Percentiles rank a stretch among this genome's conserved stretches.
Evolutionary conservation across 257 asterid species (phyloP).

Genomic region (Solanum appendiculatum): DNA sequence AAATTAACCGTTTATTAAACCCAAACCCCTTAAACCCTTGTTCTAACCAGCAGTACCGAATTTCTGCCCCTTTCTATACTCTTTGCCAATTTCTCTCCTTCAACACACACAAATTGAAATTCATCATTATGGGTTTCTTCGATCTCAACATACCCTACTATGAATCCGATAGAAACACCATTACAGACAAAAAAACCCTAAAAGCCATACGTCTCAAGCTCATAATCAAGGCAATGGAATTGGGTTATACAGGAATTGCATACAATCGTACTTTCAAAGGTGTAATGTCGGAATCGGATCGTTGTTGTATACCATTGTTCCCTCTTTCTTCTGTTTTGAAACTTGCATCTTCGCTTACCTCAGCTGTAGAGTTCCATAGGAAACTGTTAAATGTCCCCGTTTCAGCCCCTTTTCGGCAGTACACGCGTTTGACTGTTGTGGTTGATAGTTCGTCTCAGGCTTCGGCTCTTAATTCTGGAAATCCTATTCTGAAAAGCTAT

Average conservation of each 20-base stretch:
- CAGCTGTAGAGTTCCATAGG: slow-evolving; percentile 56
- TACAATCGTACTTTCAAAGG: slow-evolving; percentile 78
- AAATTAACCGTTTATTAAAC: neutral
- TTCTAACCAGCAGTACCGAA: neutral
- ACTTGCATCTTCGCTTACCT: slow-evolving; percentile 37
- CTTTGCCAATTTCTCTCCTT: neutral
- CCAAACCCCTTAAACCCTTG: neutral
- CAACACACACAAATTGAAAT: neutral
- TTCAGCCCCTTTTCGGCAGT: slow-evolving; percentile 74
- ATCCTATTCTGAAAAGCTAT: slow-evolving; percentile 59
- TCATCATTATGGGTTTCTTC: slow-evolving; percentile 56
- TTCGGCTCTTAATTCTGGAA: slow-evolving; percentile 56
- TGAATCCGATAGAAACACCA: slow-evolving; percentile 57
- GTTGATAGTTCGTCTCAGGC: slow-evolving; percentile 56
- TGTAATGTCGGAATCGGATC: slow-evolving; percentile 78
- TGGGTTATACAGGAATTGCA: slow-evolving; percentile 82
- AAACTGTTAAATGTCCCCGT: slow-evolving; percentile 49
- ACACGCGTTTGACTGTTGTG: slow-evolving; percentile 63
- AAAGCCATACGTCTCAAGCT: slow-evolving; percentile 66
- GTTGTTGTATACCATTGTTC: slow-evolving; percentile 48
- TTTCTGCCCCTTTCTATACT: neutral
- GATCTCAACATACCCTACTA: slow-evolving; percentile 68
- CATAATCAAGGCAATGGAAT: slow-evolving; percentile 56
- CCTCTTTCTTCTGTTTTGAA: slow-evolving; percentile 49
- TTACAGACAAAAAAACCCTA: slow-evolving; percentile 35